Base-by-base conservation (phyloP, 1,139 yeast species). In the Taphrina communis region DNA sequence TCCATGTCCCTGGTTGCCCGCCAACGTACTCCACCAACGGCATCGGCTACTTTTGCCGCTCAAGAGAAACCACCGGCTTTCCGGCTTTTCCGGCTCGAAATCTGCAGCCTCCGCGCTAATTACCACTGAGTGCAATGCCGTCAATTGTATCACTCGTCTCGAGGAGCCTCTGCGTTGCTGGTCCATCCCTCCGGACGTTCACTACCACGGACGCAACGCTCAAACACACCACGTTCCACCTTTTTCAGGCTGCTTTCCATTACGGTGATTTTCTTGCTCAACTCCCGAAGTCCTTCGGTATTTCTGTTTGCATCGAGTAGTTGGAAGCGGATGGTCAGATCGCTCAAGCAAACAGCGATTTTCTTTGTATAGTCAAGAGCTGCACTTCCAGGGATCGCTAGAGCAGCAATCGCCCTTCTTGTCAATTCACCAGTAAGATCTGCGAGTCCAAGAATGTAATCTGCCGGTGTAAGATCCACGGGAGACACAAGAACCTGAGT, bases 351-450 rank as follows among this genome's bases (percentile, higher is more conserved):
- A 46, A 17, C 39, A 17, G 60, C 25, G 41, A 68, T 66, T 36
- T 38, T 31, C 35, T 44, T 21, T 8, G 70, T 56, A 19, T 56
- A 57, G 11, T 41, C 48, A 8, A 51, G 51, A 25, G 58, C 66
- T 6, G 38, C 71, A 1, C 52, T 35, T 12, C 35, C 51, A 1
- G 62, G 52, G 12, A 58, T 36, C 5, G 62, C 62, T 9, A 69
- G 39, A 39, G 57, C 65, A 9, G 69, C 41, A 19, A 77, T 77
- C 12, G 78, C 73, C 59, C 72, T 75, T 41, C 80, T 71, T 80
- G 79, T 79, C 35, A 79, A 73, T 65, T 79, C 81, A 0, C 81
- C 81, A 0, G 81, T 77, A 60, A 79, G 75, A 70, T 79, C 81
- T 67, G 78, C 78, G n/a, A 79, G 68, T 0, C 81, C 81, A 78